Percentiles rank a stretch among this genome's conserved stretches.
These are phyloP conservation scores for Fereydounia khargensis DNA, from an alignment of 1,284 basidiomycete species.

Conservation along the genomic window DNA sequence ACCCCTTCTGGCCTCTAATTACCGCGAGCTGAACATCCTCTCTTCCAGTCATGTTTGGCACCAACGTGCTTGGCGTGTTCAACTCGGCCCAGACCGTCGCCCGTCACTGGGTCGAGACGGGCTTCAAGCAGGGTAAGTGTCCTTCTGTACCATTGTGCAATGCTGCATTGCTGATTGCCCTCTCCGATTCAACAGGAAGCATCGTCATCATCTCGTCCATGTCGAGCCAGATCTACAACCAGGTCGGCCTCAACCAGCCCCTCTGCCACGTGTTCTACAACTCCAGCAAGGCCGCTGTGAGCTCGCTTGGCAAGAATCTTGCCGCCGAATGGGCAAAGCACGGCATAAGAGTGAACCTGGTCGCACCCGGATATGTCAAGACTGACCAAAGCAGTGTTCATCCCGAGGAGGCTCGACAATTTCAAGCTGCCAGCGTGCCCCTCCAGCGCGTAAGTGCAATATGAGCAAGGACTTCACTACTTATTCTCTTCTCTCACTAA, in stretches of 20 bases:
- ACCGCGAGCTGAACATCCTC: conserved; percentile 39
- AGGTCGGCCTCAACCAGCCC: conserved; percentile 31
- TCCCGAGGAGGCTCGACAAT: conserved; percentile 39
- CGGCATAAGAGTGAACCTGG: conserved; percentile 45
- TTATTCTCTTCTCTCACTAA: background rate
- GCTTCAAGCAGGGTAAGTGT: conserved; percentile 30
- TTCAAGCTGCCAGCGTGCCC: conserved; percentile 43
- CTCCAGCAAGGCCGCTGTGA: conserved; percentile 36
- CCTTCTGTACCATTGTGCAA: too few relatives aligned
- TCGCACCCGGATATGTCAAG: conserved; percentile 37
- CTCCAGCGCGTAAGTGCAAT: conserved; percentile 34
- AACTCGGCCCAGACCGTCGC: conserved; percentile 41
- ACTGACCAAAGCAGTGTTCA: conserved; percentile 49
- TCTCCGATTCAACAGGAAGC: conserved; percentile 9
- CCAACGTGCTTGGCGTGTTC: conserved; percentile 51
- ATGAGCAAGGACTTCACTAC: background rate
- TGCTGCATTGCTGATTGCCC: too few relatives aligned
- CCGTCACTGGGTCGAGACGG: conserved; percentile 39
- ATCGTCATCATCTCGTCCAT: conserved; percentile 47
- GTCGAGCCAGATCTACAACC: conserved; percentile 47
- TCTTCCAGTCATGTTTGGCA: background rate
- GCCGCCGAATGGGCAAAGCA: conserved; percentile 45
- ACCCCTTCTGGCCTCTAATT: too few relatives aligned
- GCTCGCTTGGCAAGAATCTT: conserved; percentile 46
- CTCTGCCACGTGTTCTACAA: conserved; percentile 48